phyloP scores from a whole-genome alignment of 2,329 filamentous ascomycete genomes.

The Botrytis porri region DNA sequence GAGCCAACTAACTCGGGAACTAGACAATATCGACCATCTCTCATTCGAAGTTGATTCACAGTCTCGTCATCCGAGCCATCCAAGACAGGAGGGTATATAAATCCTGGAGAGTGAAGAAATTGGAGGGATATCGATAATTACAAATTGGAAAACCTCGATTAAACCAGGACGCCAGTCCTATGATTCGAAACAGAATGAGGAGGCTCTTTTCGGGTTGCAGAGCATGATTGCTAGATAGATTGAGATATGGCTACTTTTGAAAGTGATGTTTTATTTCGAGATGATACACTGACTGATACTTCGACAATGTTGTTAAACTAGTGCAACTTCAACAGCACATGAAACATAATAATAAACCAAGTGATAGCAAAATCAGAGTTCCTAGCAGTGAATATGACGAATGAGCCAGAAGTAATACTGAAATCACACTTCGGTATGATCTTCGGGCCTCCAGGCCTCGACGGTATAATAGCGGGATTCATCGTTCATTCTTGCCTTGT shows the following conservation, averaged over 20 bases:
- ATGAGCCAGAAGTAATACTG: background rate
- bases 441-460: too few relatives aligned
- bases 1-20: too few relatives aligned
- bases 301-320: background rate
- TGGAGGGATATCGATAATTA: background rate
- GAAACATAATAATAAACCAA: background rate
- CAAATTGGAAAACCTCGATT: too few relatives aligned
- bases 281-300: background rate
- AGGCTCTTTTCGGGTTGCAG: background rate
- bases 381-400: background rate
- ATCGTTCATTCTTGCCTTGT: background rate
- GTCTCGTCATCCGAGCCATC: too few relatives aligned
- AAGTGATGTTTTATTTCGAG: background rate
- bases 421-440: background rate
- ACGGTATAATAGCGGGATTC: background rate
- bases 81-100: background rate
- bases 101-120: accelerated
- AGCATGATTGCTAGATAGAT: background rate
- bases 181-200: accelerated
- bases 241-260: background rate
- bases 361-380: background rate
- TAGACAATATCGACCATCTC: background rate
- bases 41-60: background rate
- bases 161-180: too few relatives aligned
- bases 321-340: background rate